Conservation (phyloP, 2,329 filamentous ascomycete species). For the Pseudocercospora crystallina region DNA sequence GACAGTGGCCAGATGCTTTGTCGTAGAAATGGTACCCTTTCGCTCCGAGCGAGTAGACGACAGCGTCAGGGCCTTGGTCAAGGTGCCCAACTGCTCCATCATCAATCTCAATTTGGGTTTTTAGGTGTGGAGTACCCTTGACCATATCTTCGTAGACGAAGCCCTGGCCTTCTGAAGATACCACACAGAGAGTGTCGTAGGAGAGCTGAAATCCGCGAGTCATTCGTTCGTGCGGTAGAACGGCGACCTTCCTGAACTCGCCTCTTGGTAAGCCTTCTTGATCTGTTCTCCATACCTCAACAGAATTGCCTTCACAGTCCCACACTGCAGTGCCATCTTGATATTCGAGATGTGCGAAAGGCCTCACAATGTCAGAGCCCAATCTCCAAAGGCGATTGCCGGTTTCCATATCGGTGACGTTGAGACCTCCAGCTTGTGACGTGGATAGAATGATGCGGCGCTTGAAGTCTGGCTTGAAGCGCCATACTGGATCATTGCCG, state of each 20-base stretch:
- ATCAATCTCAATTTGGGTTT: constrained; percentile 41
- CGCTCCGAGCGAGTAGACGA: constrained; percentile 47
- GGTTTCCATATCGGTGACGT: constrained; percentile 49
- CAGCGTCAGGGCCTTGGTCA: constrained; percentile 42
- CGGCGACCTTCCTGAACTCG: constrained; percentile 41
- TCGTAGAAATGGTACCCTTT: constrained; percentile 46
- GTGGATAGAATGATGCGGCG: constrained; percentile 49
- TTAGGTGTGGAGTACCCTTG: constrained; percentile 34
- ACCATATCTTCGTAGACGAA: constrained; percentile 47
- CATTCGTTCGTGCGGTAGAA: constrained; percentile 44
- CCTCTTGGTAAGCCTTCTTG: constrained; percentile 37
- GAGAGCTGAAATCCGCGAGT: constrained; percentile 50
- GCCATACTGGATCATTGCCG: constrained; percentile 45
- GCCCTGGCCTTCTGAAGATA: constrained; percentile 45
- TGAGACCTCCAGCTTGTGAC: constrained; percentile 46
- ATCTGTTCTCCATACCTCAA: constrained; percentile 48
- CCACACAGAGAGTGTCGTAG: constrained; percentile 46
- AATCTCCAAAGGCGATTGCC: constrained; percentile 42
- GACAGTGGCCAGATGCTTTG: constrained; percentile 40
- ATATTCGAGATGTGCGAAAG: constrained; percentile 50
- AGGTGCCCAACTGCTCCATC: constrained; percentile 46
- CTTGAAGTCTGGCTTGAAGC: constrained; percentile 49
- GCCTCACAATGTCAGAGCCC: constrained; percentile 34
- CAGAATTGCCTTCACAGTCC: constrained; percentile 45
- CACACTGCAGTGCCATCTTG: constrained; percentile 48